phyloP scores from a whole-genome alignment of 148 eudicot species.

The Drosera capensis region DNA sequence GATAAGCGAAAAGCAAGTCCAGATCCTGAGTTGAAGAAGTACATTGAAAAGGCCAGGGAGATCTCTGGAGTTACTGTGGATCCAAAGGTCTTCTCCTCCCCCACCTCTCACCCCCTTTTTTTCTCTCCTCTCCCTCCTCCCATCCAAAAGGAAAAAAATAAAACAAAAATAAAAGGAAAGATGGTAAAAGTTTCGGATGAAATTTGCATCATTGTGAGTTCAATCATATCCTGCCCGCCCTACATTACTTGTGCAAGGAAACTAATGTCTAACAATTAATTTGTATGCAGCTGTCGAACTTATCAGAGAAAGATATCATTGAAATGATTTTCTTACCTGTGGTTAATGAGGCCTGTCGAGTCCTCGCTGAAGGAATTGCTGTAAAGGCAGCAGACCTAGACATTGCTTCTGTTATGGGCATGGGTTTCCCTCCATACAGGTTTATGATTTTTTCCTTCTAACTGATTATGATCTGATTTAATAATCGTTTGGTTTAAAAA shows the following conservation, averaged over 20 bases:
- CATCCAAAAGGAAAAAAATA: too few species aligned
- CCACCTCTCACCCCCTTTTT: not conserved
- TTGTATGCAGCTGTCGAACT: constrained; percentile 33
- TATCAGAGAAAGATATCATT: constrained; percentile 68
- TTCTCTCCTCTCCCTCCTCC: not conserved
- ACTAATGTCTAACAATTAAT: constrained; percentile 1
- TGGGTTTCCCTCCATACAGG: constrained; percentile 99
- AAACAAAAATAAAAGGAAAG: too few species aligned
- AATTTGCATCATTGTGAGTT: not conserved
- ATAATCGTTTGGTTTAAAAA: constrained; percentile 1
- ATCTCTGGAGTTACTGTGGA: constrained; percentile 56
- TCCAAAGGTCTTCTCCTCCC: constrained; percentile 49
- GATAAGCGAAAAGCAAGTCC: constrained; percentile 75
- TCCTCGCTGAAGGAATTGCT: constrained; percentile 77
- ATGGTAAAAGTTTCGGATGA: not conserved
- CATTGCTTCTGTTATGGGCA: constrained; percentile 75
- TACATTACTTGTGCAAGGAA: too few species aligned
- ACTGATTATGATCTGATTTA: not conserved
- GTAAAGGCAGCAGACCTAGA: constrained; percentile 89
- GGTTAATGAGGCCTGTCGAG: constrained; percentile 87
- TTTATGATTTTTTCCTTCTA: constrained; percentile 7
- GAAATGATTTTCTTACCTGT: constrained; percentile 94
- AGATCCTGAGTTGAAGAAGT: constrained; percentile 72
- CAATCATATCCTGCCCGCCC: not conserved
- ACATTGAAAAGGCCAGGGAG: constrained; percentile 69